Conservation (phyloP, 345 rosid genomes). For the Lumnitzera racemosa region DNA sequence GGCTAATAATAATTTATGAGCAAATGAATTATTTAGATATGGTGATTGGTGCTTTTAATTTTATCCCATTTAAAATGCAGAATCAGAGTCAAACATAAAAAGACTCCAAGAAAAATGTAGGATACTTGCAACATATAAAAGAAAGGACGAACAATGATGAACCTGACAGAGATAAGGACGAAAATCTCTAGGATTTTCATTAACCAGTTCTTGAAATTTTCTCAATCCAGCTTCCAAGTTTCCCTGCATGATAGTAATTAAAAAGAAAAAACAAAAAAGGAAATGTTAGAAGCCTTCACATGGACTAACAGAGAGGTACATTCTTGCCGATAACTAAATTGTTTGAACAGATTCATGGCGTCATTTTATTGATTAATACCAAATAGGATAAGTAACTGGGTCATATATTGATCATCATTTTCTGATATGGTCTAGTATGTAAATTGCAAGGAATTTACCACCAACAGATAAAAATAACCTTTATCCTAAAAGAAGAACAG, state of each 20-base stretch:
- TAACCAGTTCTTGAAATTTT: conserved; percentile 59
- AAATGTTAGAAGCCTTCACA: background rate
- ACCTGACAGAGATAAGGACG: conserved; percentile 98
- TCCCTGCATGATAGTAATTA: conserved; percentile 37
- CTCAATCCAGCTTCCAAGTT: conserved; percentile 62
- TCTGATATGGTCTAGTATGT: too few species aligned
- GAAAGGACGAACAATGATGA: conserved; percentile 21
- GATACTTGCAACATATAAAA: background rate
- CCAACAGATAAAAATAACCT: background rate
- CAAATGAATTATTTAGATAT: too few species aligned
- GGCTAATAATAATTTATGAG: too few species aligned
- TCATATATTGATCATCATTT: too few species aligned
- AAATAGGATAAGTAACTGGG: too few species aligned
- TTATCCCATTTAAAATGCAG: too few species aligned
- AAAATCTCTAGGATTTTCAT: conserved; percentile 83
- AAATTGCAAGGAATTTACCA: too few species aligned
- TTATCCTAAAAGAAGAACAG: background rate
- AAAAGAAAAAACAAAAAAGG: background rate
- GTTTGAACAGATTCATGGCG: too few species aligned
- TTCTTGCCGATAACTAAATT: too few species aligned
- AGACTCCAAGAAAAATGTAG: background rate
- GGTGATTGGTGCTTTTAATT: too few species aligned
- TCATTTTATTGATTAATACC: too few species aligned
- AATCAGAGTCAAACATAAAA: background rate
- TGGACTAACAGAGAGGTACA: too few species aligned